Percentiles rank a stretch among this genome's conserved stretches.
These are phyloP conservation scores for Akanthomyces dipterigenus DNA, from an alignment of 2,329 filamentous ascomycete genomes.

Conservation along the genomic window DNA sequence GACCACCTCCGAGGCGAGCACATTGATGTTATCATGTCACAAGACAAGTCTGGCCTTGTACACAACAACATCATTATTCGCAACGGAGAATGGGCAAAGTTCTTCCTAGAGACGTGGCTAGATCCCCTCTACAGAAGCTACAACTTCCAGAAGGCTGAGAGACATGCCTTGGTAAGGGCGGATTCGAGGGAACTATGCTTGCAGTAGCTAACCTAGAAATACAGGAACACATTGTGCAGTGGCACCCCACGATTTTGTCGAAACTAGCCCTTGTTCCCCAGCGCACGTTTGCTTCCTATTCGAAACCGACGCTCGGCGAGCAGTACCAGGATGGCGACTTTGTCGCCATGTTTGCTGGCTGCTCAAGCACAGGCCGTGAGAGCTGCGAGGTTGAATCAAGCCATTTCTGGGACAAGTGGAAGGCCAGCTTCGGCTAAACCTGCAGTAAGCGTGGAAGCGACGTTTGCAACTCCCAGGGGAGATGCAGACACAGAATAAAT, in stretches of 20 bases:
- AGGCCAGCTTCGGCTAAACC: conserved; percentile 29
- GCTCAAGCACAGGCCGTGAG: conserved; percentile 48
- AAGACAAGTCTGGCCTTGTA: conserved; percentile 75
- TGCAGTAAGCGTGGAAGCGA: neutral
- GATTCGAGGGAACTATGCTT: neutral
- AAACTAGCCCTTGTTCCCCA: conserved; percentile 89
- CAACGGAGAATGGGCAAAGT: conserved; percentile 85
- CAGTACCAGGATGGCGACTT: conserved; percentile 80
- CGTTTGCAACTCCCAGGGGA: neutral
- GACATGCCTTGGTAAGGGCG: conserved; percentile 71
- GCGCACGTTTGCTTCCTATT: conserved; percentile 74
- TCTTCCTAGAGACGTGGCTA: conserved; percentile 92
- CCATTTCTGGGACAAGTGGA: conserved; percentile 42
- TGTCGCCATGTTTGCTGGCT: conserved; percentile 70
- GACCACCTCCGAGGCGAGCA: conserved; percentile 68
- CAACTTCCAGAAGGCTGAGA: conserved; percentile 93
- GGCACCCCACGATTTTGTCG: conserved; percentile 92
- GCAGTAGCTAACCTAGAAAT: conserved; percentile 21
- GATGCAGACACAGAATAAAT: neutral
- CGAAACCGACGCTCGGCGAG: conserved; percentile 45
- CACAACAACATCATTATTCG: conserved; percentile 72
- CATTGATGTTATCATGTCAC: conserved; percentile 75
- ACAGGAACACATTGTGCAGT: conserved; percentile 83
- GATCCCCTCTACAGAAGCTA: conserved; percentile 90
- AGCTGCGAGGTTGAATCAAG: conserved; percentile 68